phyloP scores from a whole-genome alignment of 2,329 filamentous ascomycete genomes.

The Fusarium kyushuense region DNA sequence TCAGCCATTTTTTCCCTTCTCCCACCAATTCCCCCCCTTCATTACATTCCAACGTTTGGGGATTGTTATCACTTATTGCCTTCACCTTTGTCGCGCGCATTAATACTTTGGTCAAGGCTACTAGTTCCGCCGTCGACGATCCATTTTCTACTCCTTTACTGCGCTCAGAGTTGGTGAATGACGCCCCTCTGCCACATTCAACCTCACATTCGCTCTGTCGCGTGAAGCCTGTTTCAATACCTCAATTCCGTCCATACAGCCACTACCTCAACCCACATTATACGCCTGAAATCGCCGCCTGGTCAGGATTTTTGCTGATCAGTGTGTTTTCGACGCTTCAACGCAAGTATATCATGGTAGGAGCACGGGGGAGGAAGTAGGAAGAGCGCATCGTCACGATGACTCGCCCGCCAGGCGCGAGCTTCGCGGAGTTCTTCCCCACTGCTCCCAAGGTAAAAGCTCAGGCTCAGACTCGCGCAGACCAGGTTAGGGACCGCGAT shows the following conservation, averaged over 20 bases:
- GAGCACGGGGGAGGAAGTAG: conserved; percentile 65
- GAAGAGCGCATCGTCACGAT: conserved; percentile 69
- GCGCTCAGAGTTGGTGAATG: conserved; percentile 42
- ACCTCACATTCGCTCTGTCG: conserved; percentile 52
- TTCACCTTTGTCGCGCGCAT: conserved; percentile 32
- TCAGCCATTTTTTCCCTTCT: conserved; percentile 41
- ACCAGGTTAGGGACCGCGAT: conserved; percentile 52
- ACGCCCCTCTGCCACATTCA: conserved; percentile 44
- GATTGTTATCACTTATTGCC: conserved; percentile 36
- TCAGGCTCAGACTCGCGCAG: conserved; percentile 52
- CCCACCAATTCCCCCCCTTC: conserved; percentile 40
- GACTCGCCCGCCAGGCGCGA: conserved; percentile 82
- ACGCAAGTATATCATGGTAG: conserved; percentile 67
- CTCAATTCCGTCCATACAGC: conserved; percentile 35
- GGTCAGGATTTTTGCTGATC: conserved; percentile 5
- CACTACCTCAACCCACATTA: conserved; percentile 18
- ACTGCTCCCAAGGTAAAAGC: conserved; percentile 76
- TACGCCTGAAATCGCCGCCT: conserved; percentile 20
- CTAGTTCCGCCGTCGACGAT: conserved; percentile 31
- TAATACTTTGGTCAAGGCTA: conserved; percentile 17
- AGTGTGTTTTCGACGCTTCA: conserved; percentile 30
- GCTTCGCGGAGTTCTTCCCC: conserved; percentile 89
- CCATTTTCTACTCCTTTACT: conserved; percentile 41
- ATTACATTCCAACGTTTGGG: conserved; percentile 32
- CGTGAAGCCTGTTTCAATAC: conserved; percentile 53